Percentiles rank a stretch among this genome's conserved stretches.
These are phyloP conservation scores for Scopulariopsis brevicaulis DNA, from an alignment of 2,329 filamentous ascomycete species.

Conservation along the genomic window DNA sequence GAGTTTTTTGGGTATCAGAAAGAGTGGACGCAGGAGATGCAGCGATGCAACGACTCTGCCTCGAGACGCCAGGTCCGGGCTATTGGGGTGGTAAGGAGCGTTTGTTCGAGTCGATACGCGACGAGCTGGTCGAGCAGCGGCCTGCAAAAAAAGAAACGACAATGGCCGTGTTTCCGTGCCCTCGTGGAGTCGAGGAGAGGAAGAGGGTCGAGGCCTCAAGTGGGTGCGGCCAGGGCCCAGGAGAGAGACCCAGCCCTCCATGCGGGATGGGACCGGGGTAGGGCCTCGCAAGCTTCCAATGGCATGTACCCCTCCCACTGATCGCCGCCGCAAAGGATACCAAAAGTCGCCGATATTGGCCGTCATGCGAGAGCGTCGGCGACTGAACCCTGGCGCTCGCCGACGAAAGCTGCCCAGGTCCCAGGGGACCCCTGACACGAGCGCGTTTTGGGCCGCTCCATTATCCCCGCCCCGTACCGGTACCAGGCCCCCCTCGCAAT, in stretches of 20 bases:
- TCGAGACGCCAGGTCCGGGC: constrained; percentile 4
- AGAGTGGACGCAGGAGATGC: background rate
- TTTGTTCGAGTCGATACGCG: background rate
- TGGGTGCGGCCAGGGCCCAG: no score
- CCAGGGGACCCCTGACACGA: no score
- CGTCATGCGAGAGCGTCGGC: background rate
- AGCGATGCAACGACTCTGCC: background rate
- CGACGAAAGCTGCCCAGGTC: no score
- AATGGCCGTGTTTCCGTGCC: background rate
- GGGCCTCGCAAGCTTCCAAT: background rate
- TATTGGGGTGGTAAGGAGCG: constrained; percentile 5
- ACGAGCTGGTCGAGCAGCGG: background rate
- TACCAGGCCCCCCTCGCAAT: no score
- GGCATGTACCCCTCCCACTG: background rate
- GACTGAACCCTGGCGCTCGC: background rate
- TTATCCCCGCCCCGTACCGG: no score
- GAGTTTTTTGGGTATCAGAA: constrained; percentile 1
- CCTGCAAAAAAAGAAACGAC: background rate
- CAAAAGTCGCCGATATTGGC: background rate
- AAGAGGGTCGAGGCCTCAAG: no score
- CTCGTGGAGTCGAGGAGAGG: no score
- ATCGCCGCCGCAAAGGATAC: background rate
- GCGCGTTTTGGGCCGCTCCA: no score
- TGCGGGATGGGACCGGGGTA: no score
- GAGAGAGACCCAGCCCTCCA: no score